These are phyloP conservation scores for Cyberlindnera amylophila DNA, from an alignment of 805 yeast species.

Conservation along the genomic window DNA sequence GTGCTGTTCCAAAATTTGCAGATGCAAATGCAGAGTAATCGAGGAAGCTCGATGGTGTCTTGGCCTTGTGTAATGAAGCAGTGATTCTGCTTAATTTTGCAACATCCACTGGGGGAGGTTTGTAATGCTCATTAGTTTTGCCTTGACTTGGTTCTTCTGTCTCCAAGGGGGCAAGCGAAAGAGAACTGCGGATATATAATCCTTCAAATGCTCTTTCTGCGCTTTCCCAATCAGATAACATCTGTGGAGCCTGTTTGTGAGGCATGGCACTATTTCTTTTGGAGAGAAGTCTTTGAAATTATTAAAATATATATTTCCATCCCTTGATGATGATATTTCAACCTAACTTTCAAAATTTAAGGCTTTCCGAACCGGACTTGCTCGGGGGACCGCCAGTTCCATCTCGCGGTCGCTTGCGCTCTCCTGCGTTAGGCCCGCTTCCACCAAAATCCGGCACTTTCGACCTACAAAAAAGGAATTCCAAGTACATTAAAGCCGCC, in stretches of 20 bases:
- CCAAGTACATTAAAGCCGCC: too few species aligned
- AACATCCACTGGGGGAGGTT: constrained; percentile 10
- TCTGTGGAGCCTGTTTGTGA: too few species aligned
- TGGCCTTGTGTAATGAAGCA: background rate
- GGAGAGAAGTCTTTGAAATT: too few species aligned
- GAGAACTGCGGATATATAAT: background rate
- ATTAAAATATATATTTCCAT: too few species aligned
- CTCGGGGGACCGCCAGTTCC: too few species aligned
- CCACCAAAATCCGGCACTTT: too few species aligned
- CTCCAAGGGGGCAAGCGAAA: too few species aligned
- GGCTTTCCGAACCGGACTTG: too few species aligned
- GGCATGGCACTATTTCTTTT: too few species aligned
- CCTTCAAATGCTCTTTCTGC: background rate
- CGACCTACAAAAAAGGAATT: too few species aligned
- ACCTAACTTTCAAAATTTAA: too few species aligned
- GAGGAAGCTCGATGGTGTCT: constrained; percentile 4
- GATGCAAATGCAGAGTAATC: constrained; percentile 20
- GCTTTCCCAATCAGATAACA: background rate
- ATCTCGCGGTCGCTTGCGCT: background rate
- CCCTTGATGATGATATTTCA: too few species aligned
- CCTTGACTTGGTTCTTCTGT: background rate
- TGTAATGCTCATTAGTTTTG: background rate
- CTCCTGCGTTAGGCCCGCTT: background rate
- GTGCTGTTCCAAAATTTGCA: constrained; percentile 10
- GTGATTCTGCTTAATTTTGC: constrained; percentile 16